A percentile compares a stretch with the other conserved stretches of the same genome.
Conservation (phyloP, 495 filamentous ascomycete species). For the Emericellopsis terricola region DNA sequence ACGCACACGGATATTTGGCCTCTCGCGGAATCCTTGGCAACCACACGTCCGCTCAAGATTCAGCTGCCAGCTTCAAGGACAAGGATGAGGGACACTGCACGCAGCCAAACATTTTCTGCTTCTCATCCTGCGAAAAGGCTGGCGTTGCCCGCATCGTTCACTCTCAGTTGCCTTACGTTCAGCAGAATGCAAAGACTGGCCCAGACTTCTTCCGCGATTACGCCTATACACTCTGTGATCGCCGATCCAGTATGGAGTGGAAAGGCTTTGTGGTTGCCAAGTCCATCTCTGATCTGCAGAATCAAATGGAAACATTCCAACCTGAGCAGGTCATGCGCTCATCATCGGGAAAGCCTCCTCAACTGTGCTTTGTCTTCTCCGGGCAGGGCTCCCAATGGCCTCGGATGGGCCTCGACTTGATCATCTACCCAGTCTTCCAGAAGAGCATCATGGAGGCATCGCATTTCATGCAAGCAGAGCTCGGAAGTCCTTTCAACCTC, state of each 20-base stretch:
- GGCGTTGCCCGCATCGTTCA: slow-evolving; percentile 3
- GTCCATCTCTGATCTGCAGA: background rate
- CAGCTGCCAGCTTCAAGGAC: background rate
- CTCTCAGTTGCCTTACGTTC: background rate
- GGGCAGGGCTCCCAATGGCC: slow-evolving; percentile 16
- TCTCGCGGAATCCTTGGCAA: slow-evolving; percentile 1
- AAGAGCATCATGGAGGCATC: slow-evolving; percentile 6
- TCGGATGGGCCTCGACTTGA: slow-evolving; percentile 22
- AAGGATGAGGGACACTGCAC: background rate
- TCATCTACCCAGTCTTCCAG: slow-evolving; percentile 4
- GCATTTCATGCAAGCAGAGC: background rate
- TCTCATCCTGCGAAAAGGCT: slow-evolving; percentile 1
- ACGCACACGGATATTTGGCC: slow-evolving; percentile 2
- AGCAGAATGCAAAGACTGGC: background rate
- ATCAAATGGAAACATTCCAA: background rate
- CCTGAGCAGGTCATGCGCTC: background rate
- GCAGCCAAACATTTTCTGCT: slow-evolving; percentile 1
- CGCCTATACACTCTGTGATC: slow-evolving; percentile 3
- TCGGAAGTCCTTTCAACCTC: slow-evolving; percentile 10
- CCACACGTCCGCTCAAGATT: background rate
- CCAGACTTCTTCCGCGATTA: slow-evolving; percentile 1
- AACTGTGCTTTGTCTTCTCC: slow-evolving; percentile 5
- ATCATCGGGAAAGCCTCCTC: background rate
- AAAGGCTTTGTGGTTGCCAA: slow-evolving; percentile 1
- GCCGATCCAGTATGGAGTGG: slow-evolving; percentile 3